A percentile compares a stretch with the other conserved stretches of the same genome.
Conservation (phyloP, 2,329 filamentous ascomycete genomes). For the Colletotrichum euphorbiae region DNA sequence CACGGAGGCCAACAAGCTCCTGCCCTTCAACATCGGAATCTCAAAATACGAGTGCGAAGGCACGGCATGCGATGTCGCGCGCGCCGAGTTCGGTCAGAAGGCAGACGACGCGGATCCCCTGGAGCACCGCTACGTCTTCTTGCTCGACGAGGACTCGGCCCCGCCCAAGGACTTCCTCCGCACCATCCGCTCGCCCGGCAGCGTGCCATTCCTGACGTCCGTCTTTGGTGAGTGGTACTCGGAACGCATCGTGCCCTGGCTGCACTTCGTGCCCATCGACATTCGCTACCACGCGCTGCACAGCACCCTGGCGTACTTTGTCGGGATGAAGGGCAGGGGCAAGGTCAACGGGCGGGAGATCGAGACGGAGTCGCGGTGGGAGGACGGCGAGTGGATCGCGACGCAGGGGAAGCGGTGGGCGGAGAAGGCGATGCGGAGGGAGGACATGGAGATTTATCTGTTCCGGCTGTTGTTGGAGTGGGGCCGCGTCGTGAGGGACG, state of each 20-base stretch:
- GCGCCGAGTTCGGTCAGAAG: slow-evolving; percentile 61
- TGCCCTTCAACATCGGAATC: slow-evolving; percentile 70
- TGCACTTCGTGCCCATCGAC: slow-evolving; percentile 85
- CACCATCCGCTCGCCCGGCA: slow-evolving; percentile 70
- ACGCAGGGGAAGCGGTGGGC: slow-evolving; percentile 75
- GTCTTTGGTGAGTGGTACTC: slow-evolving; percentile 86
- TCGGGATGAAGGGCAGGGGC: slow-evolving; percentile 63
- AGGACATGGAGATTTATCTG: slow-evolving; percentile 85
- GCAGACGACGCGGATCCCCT: slow-evolving; percentile 65
- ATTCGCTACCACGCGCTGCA: slow-evolving; percentile 78
- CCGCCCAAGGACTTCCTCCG: slow-evolving; percentile 70
- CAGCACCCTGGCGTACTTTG: slow-evolving; percentile 80
- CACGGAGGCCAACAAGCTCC: slow-evolving; percentile 62
- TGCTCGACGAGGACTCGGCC: slow-evolving; percentile 78
- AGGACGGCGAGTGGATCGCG: slow-evolving; percentile 74
- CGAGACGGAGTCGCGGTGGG: slow-evolving; percentile 59
- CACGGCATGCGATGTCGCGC: slow-evolving; percentile 62
- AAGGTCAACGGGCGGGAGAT: slow-evolving; percentile 58
- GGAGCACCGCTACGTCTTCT: slow-evolving; percentile 76
- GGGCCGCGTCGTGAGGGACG: slow-evolving; percentile 75
- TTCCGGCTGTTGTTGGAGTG: slow-evolving; percentile 84
- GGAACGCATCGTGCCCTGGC: slow-evolving; percentile 78
- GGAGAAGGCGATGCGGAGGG: slow-evolving; percentile 69
- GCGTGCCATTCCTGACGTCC: slow-evolving; percentile 76
- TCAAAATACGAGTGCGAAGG: slow-evolving; percentile 68